Base-by-base conservation (phyloP, 306 rosid species). In the Oemleria cerasiformis region DNA sequence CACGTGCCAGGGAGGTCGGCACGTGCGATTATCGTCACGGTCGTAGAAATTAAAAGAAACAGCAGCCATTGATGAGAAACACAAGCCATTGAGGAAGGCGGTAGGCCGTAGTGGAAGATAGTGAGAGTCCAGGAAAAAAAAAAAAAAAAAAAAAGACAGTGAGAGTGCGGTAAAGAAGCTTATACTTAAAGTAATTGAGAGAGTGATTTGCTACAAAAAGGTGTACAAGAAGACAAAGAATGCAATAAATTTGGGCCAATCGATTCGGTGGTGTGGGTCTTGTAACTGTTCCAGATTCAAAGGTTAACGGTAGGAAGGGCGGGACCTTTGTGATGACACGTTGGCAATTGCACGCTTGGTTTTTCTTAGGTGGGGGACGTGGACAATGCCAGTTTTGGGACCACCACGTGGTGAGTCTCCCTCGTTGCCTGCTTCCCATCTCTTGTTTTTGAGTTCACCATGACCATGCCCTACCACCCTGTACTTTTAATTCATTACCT, bases 1-100 rank as follows among this genome's bases (percentile, higher is more conserved):
- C 98, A 92, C 72, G 90, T 79, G 83, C 98, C 98, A 4, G 98
- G 98, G 73, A 92, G 96, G 0, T 83, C 79, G 9, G 91, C 92
- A 68, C 65, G 80, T 13, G 92, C 34, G 9, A 9, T 5, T 36
- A 60, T 1, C 13, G 36, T 4, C 14, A 45, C 2, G 9, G 43
- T n/a, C 16, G 9, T 17, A 69, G 74, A 5, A 21, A 64, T 23
- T 30, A 34, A 8, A 4, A 64, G 11, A 19, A 65, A 19, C 9
- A 45, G 77, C 30, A 55, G 77, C 23, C 59, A 76, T 38, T 49
- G 51, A 36, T 10, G 40, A n/a, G 62, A 9, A 60, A 17, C 38
- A 40, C 19, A 23, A 10, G 57, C 54, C 66, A 51, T 63, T 15
- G 59, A 34, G 23, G 58, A 23, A 39, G 58, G 12, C 9, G 63